phyloP scores from a whole-genome alignment of 192 early-diverging fungal genomes.

The Coemansia sp. region DNA sequence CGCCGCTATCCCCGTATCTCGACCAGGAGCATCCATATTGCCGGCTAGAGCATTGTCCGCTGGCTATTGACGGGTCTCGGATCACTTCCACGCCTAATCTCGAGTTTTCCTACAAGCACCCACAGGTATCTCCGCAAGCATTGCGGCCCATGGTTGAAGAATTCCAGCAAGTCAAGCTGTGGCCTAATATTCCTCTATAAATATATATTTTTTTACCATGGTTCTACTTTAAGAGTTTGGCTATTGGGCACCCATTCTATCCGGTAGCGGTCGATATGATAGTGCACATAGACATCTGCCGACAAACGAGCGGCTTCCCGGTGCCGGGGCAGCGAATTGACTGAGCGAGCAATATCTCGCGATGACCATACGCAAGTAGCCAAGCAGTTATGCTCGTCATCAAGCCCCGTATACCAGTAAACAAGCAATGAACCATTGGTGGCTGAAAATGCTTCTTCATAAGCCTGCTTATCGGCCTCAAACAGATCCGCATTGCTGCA shows the following conservation, averaged over 20 bases:
- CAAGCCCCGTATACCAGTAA: conserved; percentile 46
- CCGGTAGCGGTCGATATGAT: conserved; percentile 32
- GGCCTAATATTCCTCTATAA: conserved; percentile 60
- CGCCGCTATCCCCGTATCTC: conserved; percentile 88
- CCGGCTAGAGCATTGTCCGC: conserved; percentile 57
- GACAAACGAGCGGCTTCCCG: conserved; percentile 28
- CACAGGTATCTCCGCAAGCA: conserved; percentile 63
- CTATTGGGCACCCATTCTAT: conserved; percentile 14
- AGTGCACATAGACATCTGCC: conserved; percentile 39
- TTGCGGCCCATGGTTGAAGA: conserved; percentile 74
- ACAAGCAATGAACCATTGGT: conserved; percentile 38
- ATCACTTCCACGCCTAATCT: conserved; percentile 71
- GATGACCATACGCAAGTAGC: conserved; percentile 47
- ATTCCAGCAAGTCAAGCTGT: conserved; percentile 76
- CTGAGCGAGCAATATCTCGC: conserved; percentile 34
- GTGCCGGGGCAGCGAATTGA: conserved; percentile 37
- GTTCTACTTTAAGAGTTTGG: conserved; percentile 1
- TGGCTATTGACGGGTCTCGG: conserved; percentile 80
- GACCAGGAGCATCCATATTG: conserved; percentile 89
- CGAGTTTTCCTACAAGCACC: conserved; percentile 58
- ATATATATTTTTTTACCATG: conserved; percentile 9
- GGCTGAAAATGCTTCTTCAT: conserved; percentile 31
- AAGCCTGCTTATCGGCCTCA: conserved; percentile 35
- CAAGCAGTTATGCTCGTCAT: conserved; percentile 39
- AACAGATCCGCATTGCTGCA: conserved; percentile 43